Evolutionary conservation across 1,139 yeast genomes (phyloP), one percentile per base, ranked within the genome.

Genomic region (Schwanniomyces etchellsii): DNA sequence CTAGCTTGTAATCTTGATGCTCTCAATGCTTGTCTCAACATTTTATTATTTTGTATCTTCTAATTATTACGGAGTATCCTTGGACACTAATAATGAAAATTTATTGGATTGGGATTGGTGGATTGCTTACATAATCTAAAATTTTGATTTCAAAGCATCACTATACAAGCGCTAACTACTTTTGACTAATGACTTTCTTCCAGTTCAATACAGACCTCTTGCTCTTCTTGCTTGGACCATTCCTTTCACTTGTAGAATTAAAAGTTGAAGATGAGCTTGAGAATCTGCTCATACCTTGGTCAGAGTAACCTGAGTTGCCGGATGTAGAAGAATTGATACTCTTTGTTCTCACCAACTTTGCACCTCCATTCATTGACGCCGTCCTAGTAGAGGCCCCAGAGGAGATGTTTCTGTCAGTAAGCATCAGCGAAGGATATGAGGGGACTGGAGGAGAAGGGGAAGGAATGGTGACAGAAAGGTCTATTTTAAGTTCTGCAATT

Each of bases 171-270:
- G 26, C 14, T 32, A 24, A 18, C 34, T 36, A 12, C 4, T 20
- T 33, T 20, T 28, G 17, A 27, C 22, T 35, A 28, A 39, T 43
- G 42, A 44, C 35, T 28, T 35, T 44, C 47, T 73, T 64, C 77
- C 77, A 70, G 49, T 65, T 66, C 52, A 69, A 50, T 1, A 72
- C 65, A 15, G 73, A 67, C 38, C 72, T 53, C 54, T 64, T 67
- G 14, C 57, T 45, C 35, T 52, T 48, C 18, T 48, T 32, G n/a
- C 42, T 32, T 11, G 28, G n/a, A 17, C 29, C 10, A 17, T n/a
- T 18, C n/a, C 21, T 18, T 7, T 18, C n/a, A 18, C 21, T 18
- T 7, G 9, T n/a, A n/a, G 7, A 7, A n/a, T n/a, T n/a, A n/a
- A n/a, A n/a, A 7, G n/a, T n/a, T 18, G 21, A 7, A n/a, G 21